phyloP scores from a whole-genome alignment of 2,329 filamentous ascomycete genomes.

The Phoma sp. region DNA sequence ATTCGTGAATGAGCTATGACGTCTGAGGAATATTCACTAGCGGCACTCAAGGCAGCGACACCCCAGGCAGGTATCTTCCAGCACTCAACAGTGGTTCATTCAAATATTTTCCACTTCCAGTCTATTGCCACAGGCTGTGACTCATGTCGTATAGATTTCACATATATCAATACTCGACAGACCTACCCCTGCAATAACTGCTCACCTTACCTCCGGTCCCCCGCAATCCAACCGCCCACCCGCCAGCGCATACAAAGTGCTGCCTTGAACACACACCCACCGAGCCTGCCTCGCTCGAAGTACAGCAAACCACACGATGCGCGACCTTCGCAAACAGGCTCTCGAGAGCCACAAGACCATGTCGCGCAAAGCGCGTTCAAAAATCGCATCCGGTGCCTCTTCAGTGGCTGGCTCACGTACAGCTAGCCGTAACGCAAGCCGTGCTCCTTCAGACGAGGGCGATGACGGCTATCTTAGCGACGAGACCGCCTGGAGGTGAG shows the following conservation, averaged over 20 bases:
- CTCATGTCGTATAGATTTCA: constrained; percentile 45
- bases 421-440: constrained; percentile 59
- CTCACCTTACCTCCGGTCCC: constrained; percentile 21
- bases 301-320: constrained; percentile 54
- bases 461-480: constrained; percentile 63
- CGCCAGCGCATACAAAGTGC: constrained; percentile 2
- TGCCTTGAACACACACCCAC: not conserved
- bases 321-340: constrained; percentile 69
- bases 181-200: constrained; percentile 45
- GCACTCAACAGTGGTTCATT: constrained; percentile 12
- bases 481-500: constrained; percentile 63
- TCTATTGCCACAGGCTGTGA: constrained; percentile 31
- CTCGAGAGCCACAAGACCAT: constrained; percentile 75
- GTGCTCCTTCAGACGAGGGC: constrained; percentile 69
- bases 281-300: not conserved
- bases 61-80: constrained; percentile 9
- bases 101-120: constrained; percentile 9
- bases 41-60: constrained; percentile 10
- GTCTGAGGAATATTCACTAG: constrained; percentile 15
- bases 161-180: constrained; percentile 32
- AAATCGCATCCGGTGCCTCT: constrained; percentile 60
- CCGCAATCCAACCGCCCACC: constrained; percentile 31
- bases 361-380: constrained; percentile 69
- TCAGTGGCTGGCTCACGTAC: constrained; percentile 64
- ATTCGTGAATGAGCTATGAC: constrained; percentile 5